Evolutionary conservation across 148 eudicot species (phyloP), one percentile per base, ranked within the genome.

Genomic region (Tetragonia tetragonoides): DNA sequence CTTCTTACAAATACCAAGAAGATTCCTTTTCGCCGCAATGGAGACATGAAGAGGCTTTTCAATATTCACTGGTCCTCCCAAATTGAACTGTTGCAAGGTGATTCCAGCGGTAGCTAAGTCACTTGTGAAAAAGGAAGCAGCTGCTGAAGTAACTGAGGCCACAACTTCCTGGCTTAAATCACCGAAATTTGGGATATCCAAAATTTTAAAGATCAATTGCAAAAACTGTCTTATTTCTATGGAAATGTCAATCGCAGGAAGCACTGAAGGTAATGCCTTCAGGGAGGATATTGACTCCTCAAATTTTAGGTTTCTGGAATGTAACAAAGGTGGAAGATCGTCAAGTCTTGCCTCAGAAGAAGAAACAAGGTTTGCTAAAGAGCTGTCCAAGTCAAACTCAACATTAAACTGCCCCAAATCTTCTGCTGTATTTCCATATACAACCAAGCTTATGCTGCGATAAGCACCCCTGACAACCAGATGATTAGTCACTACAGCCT

Each of bases 401-500:
- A 96, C 87, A 83, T 88, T 96, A 73, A 91, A 96, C 78, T 96
- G 99, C 77, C 99, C 99, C 54, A 96, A 82, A 83, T 96, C 99
- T 90, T 91, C 98, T 7, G 97, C 93, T 44, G 93, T 96, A 84
- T 96, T 96, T 76, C 99, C 99, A 82, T 96, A 96, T 73, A 96
- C 87, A 80, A 96, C 93, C 83, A 96, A 89, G 85, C 92, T 96
- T 70, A 96, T 87, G 86, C 99, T 96, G 72, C 99, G 95, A 84
- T 96, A 96, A 85, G 95, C 91, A 69, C 99, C 99, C 81, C 99
- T 86, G 46, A 96, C 92, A 73, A 93, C 97, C 88, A 96, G 84
- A 90, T 90, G 97, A 88, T 85, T 96, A 28, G 99, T 96, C 75
- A 96, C 98, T 73, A 91, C 90, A 78, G 95, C 98, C 99, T 96